Percentiles rank a stretch among this genome's conserved stretches.
Evolutionary conservation across 1,284 basidiomycete species (phyloP).

Genomic region (Sporisorium iseilematis-ciliati): DNA sequence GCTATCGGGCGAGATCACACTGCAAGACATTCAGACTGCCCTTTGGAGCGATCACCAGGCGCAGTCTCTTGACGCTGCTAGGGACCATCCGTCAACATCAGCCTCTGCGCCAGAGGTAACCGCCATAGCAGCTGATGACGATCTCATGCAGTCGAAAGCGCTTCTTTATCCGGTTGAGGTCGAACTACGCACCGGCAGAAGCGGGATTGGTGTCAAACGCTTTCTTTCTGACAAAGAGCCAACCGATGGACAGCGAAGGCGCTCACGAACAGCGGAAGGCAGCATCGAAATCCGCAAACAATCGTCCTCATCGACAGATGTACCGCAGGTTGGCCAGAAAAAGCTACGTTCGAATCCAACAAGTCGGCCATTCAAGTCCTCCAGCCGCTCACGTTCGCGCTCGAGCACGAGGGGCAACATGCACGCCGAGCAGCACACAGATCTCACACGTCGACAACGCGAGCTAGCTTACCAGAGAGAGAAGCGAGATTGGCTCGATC

Average conservation of each 20-base stretch:
- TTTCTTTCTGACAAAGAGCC: background rate
- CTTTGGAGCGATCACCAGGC: background rate
- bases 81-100: background rate
- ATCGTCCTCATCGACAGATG: background rate
- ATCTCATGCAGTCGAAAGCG: conserved; percentile 4
- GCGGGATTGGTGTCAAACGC: conserved; percentile 16
- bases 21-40: conserved; percentile 18
- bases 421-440: conserved; percentile 2
- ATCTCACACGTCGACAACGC: conserved; percentile 18
- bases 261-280: conserved; percentile 22
- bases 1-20: conserved; percentile 19
- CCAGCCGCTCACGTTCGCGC: conserved; percentile 5
- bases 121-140: background rate
- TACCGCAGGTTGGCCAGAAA: conserved; percentile 2
- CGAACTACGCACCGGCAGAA: conserved; percentile 20
- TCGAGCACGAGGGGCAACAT: background rate
- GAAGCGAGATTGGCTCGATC: conserved; percentile 34
- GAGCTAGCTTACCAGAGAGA: conserved; percentile 27
- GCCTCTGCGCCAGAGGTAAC: background rate
- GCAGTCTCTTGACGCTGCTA: too few species aligned
- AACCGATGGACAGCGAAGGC: conserved; percentile 1
- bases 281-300: conserved; percentile 22
- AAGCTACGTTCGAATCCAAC: conserved; percentile 1
- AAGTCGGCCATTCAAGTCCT: conserved; percentile 5
- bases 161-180: conserved; percentile 31